Evolutionary conservation across 768 basidiomycete genomes (phyloP).

Genomic region (Rhizopogon vinicolor): DNA sequence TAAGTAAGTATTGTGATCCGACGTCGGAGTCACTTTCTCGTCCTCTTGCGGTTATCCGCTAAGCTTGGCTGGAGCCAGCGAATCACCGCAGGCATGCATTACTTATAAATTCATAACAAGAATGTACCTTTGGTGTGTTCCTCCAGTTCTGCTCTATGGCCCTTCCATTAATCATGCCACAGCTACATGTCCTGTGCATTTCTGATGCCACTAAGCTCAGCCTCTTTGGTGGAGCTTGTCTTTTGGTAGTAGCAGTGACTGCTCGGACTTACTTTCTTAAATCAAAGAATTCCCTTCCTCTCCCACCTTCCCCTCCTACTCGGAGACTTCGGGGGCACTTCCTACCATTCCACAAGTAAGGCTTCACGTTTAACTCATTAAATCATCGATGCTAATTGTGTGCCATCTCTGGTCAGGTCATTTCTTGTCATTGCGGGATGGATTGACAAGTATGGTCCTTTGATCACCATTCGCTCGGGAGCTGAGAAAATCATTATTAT

Average conservation of each 20-base stretch:
- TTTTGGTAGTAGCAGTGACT: neutral
- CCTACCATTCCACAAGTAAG: neutral
- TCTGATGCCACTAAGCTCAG: too few species aligned
- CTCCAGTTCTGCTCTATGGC: too few species aligned
- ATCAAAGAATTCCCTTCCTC: neutral
- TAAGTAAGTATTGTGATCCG: too few species aligned
- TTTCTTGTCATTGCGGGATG: neutral
- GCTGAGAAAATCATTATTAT: neutral
- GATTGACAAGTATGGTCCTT: constrained; percentile 4
- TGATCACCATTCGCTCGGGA: constrained; percentile 1
- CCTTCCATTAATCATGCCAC: too few species aligned
- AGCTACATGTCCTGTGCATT: too few species aligned
- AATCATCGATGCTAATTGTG: neutral
- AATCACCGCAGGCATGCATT: too few species aligned
- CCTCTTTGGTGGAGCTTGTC: too few species aligned
- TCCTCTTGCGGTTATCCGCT: too few species aligned
- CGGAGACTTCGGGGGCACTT: neutral
- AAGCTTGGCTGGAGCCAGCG: too few species aligned
- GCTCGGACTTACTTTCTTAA: neutral
- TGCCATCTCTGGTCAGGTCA: neutral
- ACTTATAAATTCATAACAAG: too few species aligned
- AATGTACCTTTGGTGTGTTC: too few species aligned
- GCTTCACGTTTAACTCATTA: neutral
- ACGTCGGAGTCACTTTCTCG: too few species aligned
- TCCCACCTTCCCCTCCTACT: neutral